Evolutionary conservation across 768 basidiomycete genomes (phyloP).

Genomic region (Phanerochaete carnosa): DNA sequence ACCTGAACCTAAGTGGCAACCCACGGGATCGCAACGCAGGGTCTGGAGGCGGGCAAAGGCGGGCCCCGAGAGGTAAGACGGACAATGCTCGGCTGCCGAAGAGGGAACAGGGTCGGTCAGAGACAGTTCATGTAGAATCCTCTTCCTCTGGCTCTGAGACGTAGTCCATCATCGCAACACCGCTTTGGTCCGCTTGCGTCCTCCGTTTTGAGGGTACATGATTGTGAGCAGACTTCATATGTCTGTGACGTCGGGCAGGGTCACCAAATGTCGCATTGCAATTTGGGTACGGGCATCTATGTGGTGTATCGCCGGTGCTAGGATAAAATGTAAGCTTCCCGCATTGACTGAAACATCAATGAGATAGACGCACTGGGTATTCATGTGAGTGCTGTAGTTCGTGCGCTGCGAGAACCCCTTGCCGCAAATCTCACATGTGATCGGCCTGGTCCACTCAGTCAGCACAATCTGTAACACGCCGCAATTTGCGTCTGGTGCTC

Average conservation of each 20-base stretch:
- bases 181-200: constrained; percentile 39
- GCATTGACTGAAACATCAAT: neutral
- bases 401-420: constrained; percentile 59
- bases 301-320: constrained; percentile 57
- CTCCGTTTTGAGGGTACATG: constrained; percentile 41
- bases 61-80: neutral
- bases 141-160: constrained; percentile 21
- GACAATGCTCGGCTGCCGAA: neutral
- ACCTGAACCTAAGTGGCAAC: neutral
- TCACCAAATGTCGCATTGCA: constrained; percentile 60
- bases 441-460: constrained; percentile 36
- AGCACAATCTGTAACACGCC: constrained; percentile 6
- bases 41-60: too few species aligned
- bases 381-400: constrained; percentile 53
- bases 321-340: neutral
- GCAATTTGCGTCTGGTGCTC: constrained; percentile 23
- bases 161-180: constrained; percentile 6
- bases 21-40: neutral
- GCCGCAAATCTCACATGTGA: constrained; percentile 47
- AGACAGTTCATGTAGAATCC: constrained; percentile 10
- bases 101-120: neutral
- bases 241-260: constrained; percentile 60
- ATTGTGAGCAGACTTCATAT: constrained; percentile 50
- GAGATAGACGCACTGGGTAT: constrained; percentile 41
- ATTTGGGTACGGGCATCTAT: constrained; percentile 42